Base-by-base conservation (phyloP, 345 rosid species). In the Linum usitatissimum region DNA sequence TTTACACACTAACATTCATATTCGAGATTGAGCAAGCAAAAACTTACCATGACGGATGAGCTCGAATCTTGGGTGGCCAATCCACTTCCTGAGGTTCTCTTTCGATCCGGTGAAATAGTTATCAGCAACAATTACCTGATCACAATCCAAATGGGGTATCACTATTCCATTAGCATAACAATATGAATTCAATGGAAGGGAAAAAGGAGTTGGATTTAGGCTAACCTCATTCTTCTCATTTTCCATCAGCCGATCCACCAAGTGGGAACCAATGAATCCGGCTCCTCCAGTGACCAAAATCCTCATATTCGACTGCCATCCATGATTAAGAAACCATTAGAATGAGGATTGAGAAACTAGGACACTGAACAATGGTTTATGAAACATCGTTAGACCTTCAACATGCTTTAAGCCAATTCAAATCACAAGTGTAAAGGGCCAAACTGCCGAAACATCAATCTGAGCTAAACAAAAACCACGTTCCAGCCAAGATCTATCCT, bases 261-360 rank as follows among this genome's bases (percentile, higher is more conserved):
- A 79, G 68, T 91, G 96, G 66, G 98, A 91, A 23, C 98, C 98
- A 28, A 91, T 91, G 79, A 86, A 91, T 63, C 96, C 97, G 77
- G 98, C 95, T 64, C 97, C 97, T 70, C 98, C 98, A 39, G 95
- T 87, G 56, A 89, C 82, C 79, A 92, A 82, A 68, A 92, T 92
- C 74, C 98, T 87, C 97, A 89, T 85, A 66, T 92, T 92, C 20
- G 97, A 85, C 98, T 89, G 77, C 70, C 53, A 75, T 9, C 5
- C 13, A 19, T 13, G 31, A 18, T 56, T 7, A 56, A 56, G 31
- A 19, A 56, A 6, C 18, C 30, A 19, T 19, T 19, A 19, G 34
- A 28, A 59, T 19, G 21, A 59, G 30, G n/a, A 34, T 8, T 3
- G 28, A 12, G 12, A 3, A 59, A 17, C 30, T 6, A 20, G 18